Conservation (phyloP, 495 filamentous ascomycete genomes). For the Hamigera avellanea region DNA sequence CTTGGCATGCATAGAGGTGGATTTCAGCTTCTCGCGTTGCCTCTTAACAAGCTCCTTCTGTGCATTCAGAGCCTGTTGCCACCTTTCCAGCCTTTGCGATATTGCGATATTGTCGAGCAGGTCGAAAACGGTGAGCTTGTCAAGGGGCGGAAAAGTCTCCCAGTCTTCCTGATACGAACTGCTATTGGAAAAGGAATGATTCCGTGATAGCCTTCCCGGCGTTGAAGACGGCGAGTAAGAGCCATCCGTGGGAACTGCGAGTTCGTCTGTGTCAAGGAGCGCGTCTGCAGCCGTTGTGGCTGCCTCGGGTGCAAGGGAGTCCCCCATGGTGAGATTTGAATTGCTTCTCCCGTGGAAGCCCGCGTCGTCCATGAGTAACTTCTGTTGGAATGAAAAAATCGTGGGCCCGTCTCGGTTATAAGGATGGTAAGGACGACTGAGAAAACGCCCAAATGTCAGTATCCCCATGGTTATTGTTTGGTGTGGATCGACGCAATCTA, state of each 20-base stretch:
- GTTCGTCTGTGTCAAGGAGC: conserved; percentile 19
- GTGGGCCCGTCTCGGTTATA: conserved; percentile 29
- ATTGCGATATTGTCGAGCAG: conserved; percentile 89
- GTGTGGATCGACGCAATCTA: not conserved
- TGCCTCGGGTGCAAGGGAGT: conserved; percentile 16
- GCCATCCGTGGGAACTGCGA: conserved; percentile 7
- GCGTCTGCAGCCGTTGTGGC: conserved; percentile 8
- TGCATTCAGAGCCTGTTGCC: conserved; percentile 65
- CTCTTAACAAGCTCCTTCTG: conserved; percentile 77
- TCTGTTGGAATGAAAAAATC: conserved; percentile 32
- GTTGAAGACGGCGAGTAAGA: conserved; percentile 24
- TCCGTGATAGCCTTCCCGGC: conserved; percentile 46
- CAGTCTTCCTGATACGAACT: conserved; percentile 80
- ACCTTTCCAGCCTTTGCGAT: conserved; percentile 75
- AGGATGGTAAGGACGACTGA: conserved; percentile 27
- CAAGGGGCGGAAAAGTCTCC: conserved; percentile 79
- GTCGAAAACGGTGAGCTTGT: conserved; percentile 84
- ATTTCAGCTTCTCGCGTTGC: conserved; percentile 65
- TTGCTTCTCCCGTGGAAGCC: conserved; percentile 14
- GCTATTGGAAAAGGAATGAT: conserved; percentile 63
- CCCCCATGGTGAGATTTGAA: conserved; percentile 13
- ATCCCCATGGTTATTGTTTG: conserved; percentile 20
- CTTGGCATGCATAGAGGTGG: conserved; percentile 40
- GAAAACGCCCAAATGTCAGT: conserved; percentile 34
- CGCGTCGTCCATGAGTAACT: conserved; percentile 29